phyloP scores from a whole-genome alignment of 2,329 filamentous ascomycete genomes.

The Xylariaceae sp. region DNA sequence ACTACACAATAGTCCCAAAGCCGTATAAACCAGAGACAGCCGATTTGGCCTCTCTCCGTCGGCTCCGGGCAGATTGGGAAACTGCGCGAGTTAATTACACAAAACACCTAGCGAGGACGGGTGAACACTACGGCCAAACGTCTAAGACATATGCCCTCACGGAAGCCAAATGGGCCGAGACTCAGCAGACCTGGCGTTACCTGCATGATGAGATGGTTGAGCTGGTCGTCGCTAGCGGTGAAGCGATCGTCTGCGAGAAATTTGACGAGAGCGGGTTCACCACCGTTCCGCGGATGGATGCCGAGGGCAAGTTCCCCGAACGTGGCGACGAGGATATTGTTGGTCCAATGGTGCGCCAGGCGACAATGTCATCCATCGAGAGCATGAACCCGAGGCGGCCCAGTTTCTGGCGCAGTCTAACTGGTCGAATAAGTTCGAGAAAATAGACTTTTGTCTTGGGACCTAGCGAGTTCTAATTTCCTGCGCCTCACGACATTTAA shows the following conservation, averaged over 20 bases:
- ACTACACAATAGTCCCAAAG: constrained; percentile 83
- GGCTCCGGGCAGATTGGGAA: constrained; percentile 80
- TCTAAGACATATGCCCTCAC: constrained; percentile 87
- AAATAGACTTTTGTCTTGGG: constrained; percentile 20
- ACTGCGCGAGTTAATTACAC: constrained; percentile 82
- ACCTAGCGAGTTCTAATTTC: constrained; percentile 8
- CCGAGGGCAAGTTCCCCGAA: constrained; percentile 83
- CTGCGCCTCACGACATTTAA: constrained; percentile 19
- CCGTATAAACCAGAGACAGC: constrained; percentile 72
- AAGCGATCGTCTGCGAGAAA: constrained; percentile 45
- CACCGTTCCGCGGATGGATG: constrained; percentile 70
- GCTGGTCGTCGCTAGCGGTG: constrained; percentile 48
- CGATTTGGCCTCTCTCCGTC: constrained; percentile 59
- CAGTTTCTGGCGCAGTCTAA: constrained; percentile 39
- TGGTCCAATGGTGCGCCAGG: constrained; percentile 78
- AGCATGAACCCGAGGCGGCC: constrained; percentile 32
- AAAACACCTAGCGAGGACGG: constrained; percentile 83
- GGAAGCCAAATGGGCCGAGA: constrained; percentile 84
- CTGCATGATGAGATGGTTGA: constrained; percentile 68
- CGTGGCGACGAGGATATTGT: constrained; percentile 92
- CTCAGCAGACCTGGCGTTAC: constrained; percentile 73
- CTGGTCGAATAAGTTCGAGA: constrained; percentile 36
- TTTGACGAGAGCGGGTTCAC: constrained; percentile 61
- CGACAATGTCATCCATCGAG: constrained; percentile 48
- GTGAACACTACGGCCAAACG: constrained; percentile 87